These are phyloP conservation scores for Beverwykella pulmonaria DNA, from an alignment of 495 filamentous ascomycete genomes.

Conservation along the genomic window DNA sequence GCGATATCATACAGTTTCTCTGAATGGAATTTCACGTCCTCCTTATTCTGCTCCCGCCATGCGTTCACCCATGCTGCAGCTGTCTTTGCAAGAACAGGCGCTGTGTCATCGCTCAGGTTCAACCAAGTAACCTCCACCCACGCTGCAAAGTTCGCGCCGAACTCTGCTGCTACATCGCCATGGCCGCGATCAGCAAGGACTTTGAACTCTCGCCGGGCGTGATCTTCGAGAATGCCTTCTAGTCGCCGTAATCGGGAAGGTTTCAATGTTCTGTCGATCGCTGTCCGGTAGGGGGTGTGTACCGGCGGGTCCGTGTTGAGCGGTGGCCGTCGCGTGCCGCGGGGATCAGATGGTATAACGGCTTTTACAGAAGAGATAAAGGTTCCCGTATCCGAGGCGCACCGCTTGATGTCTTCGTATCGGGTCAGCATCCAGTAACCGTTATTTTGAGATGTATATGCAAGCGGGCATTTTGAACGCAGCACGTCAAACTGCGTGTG, in stretches of 20 bases:
- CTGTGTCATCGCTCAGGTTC: conserved; percentile 14
- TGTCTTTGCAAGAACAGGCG: conserved; percentile 21
- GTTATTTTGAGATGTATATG: conserved; percentile 10
- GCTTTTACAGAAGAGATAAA: conserved; percentile 30
- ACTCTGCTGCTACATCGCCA: conserved; percentile 19
- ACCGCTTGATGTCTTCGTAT: conserved; percentile 26
- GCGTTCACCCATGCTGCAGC: conserved; percentile 26
- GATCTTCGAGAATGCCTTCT: conserved; percentile 9
- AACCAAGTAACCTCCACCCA: conserved; percentile 32
- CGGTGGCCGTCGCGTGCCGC: conserved; percentile 21
- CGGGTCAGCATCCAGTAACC: conserved; percentile 27
- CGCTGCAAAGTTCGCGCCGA: conserved; percentile 21
- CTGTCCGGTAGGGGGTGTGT: conserved; percentile 28
- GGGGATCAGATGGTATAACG: conserved; percentile 22
- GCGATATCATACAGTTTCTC: conserved; percentile 22
- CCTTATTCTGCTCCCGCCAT: conserved; percentile 20
- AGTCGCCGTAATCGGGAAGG: conserved; percentile 15
- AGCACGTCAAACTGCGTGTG: conserved; percentile 11
- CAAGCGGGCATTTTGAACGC: conserved; percentile 11
- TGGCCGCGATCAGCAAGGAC: conserved; percentile 3
- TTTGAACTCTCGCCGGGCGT: conserved; percentile 13
- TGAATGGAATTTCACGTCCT: conserved; percentile 20
- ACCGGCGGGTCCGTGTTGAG: conserved; percentile 23
- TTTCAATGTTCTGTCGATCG: conserved; percentile 23
- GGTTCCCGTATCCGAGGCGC: conserved; percentile 16